These are phyloP conservation scores for Bothriochloa decipiens DNA, from an alignment of 176 grass and related monocot genomes.

Conservation along the genomic window DNA sequence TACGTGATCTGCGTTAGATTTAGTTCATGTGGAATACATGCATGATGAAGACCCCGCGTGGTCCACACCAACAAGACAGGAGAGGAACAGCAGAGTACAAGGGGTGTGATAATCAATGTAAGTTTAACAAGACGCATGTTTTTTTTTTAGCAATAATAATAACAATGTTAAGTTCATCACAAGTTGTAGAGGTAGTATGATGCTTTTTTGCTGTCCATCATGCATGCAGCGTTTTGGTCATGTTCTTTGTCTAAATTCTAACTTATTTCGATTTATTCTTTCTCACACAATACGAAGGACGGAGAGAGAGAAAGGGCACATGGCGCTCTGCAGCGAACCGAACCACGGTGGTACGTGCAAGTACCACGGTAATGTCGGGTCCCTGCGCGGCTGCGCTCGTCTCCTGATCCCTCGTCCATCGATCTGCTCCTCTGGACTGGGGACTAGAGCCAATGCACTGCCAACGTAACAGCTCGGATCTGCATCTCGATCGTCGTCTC, in stretches of 20 bases:
- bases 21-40: not conserved
- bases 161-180: too few relatives aligned
- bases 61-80: not conserved
- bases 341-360: constrained; percentile 20
- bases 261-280: too few relatives aligned
- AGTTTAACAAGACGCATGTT: too few relatives aligned
- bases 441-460: too few relatives aligned
- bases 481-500: constrained; percentile 19
- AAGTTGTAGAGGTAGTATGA: not conserved
- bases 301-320: not conserved
- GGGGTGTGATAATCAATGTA: not conserved
- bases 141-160: too few relatives aligned
- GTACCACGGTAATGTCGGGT: constrained; percentile 30
- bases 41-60: not conserved
- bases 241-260: too few relatives aligned
- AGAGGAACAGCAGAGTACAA: not conserved
- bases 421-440: not conserved
- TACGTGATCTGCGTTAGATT: not conserved
- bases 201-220: not conserved
- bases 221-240: too few relatives aligned
- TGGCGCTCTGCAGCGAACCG: not conserved
- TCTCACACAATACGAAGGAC: too few relatives aligned
- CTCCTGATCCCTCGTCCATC: not conserved
- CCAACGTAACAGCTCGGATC: constrained; percentile 26
- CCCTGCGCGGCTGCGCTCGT: not conserved